Evolutionary conservation across 805 yeast genomes (phyloP).

Genomic region (Monosporozyma solicola): DNA sequence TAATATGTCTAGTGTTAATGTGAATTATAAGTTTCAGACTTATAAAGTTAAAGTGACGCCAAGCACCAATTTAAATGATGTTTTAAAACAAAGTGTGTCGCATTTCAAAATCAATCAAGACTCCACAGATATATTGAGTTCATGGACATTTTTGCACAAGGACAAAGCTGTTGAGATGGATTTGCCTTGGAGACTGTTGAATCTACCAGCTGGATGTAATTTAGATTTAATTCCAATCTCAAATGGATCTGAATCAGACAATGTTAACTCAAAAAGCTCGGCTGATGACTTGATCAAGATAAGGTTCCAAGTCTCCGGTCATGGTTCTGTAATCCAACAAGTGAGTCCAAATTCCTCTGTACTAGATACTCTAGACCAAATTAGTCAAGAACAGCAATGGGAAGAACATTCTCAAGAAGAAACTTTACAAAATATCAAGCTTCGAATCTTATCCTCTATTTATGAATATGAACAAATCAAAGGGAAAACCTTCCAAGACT

Average conservation of each 20-base stretch:
- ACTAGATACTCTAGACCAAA: constrained; percentile 7
- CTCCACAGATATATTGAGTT: neutral
- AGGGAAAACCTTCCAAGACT: constrained; percentile 9
- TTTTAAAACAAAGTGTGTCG: constrained; percentile 28
- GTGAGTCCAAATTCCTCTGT: constrained; percentile 14
- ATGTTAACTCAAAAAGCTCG: neutral
- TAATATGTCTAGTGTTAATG: constrained; percentile 32
- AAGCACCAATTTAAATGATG: constrained; percentile 31
- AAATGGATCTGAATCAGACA: neutral
- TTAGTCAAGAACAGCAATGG: constrained; percentile 11
- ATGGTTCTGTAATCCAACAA: constrained; percentile 18
- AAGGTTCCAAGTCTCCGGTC: constrained; percentile 24
- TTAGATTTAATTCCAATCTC: constrained; percentile 21
- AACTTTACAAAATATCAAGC: constrained; percentile 3
- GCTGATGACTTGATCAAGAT: constrained; percentile 17
- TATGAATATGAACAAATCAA: constrained; percentile 8
- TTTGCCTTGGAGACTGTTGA: constrained; percentile 36
- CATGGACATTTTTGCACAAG: constrained; percentile 27
- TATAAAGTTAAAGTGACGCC: constrained; percentile 31
- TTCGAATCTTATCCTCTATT: constrained; percentile 21
- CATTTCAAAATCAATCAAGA: constrained; percentile 30
- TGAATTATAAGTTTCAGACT: constrained; percentile 29
- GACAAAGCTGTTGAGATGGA: constrained; percentile 29
- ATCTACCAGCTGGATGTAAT: constrained; percentile 39
- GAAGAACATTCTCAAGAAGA: neutral